Base-by-base conservation (phyloP, 2,329 filamentous ascomycete genomes). In the Aspergillus proliferans region DNA sequence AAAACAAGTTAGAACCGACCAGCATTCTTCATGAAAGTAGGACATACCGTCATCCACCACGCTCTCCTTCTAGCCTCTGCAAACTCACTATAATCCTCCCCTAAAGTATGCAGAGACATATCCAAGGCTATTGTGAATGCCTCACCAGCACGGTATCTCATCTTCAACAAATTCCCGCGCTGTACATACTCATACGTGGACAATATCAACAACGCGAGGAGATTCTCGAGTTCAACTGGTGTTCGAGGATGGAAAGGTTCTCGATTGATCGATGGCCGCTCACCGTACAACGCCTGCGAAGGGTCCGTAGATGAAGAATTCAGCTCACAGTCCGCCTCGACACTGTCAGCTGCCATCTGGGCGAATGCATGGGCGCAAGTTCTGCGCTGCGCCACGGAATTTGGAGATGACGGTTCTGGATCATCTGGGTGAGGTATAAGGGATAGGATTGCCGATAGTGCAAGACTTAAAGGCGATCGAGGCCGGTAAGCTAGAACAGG, bases 1-100 rank as follows among this genome's bases (percentile, higher is more conserved):
- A 3, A 4, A 34, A 50, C 21, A 51, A 49, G 19, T 22, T 41
- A 6, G 5, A 39, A 28, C 61, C 46, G 61, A 74, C 70, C 52
- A 70, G 72, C 71, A 75, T 74, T 71, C 71, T 36, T 36, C 8
- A n/a, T 7, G 6, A n/a, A 4, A n/a, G 22, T 47, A 19, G 5
- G 33, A 33, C 62, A 47, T 62, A 74, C 71, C 52, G 70, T 74
- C 71, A 75, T 75, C 72, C 72, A 75, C 72, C 72, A 75, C 38
- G 71, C 70, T 58, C 72, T 64, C 40, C 71, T 61, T 47, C 61
- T 66, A 39, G 70, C 71, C 53, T 75, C 72, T 5, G 67, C 56
- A 45, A 64, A 72, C 28, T 64, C 58, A 55, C 69, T 62, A 36
- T 65, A 59, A 24, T 67, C 62, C 10, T 58, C 60, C 3, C 60